phyloP scores from a whole-genome alignment of 169 alveolate species.

The Pseudocohnilembus persalinus region DNA sequence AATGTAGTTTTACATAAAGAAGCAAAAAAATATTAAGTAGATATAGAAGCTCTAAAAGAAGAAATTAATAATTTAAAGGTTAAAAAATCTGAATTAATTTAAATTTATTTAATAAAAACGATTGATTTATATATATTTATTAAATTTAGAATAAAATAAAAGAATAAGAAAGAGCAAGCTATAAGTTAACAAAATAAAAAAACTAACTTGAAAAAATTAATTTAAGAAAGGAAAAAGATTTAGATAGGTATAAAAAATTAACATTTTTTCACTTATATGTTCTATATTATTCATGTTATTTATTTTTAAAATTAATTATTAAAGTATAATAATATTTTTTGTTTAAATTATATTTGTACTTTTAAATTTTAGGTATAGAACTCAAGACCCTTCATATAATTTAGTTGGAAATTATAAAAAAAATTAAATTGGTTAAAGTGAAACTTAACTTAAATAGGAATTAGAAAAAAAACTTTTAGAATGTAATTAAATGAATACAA shows the following conservation, averaged over 20 bases:
- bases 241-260: neutral
- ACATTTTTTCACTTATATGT: no score
- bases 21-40: neutral
- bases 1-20: neutral
- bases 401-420: neutral
- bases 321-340: no score
- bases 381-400: neutral
- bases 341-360: no score
- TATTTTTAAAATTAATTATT: no score
- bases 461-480: neutral
- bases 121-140: no score
- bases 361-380: no score
- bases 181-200: neutral
- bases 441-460: neutral
- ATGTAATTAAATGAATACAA: no score
- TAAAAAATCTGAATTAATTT: neutral
- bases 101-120: no score
- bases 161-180: neutral
- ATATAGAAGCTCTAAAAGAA: neutral
- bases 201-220: neutral
- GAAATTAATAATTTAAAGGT: neutral
- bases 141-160: neutral
- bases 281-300: no score
- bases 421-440: neutral
- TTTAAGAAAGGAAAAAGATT: neutral